Base-by-base conservation (phyloP, 169 alveolate genomes). In the Plasmodium gonderi region DNA sequence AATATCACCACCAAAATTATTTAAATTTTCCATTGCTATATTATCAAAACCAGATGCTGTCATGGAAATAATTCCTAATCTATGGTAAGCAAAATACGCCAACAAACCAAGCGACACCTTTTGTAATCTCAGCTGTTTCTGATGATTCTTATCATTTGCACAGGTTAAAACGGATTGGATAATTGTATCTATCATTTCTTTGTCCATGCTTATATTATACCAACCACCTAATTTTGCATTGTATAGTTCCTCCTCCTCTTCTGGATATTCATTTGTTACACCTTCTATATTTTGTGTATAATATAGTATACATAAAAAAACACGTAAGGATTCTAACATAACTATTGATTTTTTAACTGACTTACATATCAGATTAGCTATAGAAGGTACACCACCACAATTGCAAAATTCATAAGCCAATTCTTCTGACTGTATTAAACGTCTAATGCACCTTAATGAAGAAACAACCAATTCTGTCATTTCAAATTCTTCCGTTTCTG, bases 331-430 rank as follows among this genome's bases (percentile, higher is more conserved):
- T 90, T 97, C 99, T 65, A 97, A 94, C 91, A 97, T 91, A 12
- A 97, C 97, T 74, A 96, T 94, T 44, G 98, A 96, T 69, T 96
- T 97, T 40, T 96, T 96, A 23, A 96, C 96, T 1, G 98, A 96
- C 79, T 96, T 96, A 85, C 96, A 90, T 60, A 96, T 91, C 38
- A 96, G 92, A 72, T 96, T 92, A 20, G 97, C 96, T 49, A 95
- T 79, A 33, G 98, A 91, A 26, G 97, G 96, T 2, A 97, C 95
- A 29, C 99, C 99, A 26, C 98, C 99, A 77, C 96, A 95, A 42
- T 97, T 95, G 93, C 98, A 96, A 83, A 97, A 97, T 78, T 96
- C 97, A 74, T 96, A 95, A 5, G 98, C 99, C 91, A 97, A 96
- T 68, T 96, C 98, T 60, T 96, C 97, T 29, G 96, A 95, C 72